Base-by-base conservation (phyloP, 192 early-diverging fungal species). In the Allomyces arbusculus region DNA sequence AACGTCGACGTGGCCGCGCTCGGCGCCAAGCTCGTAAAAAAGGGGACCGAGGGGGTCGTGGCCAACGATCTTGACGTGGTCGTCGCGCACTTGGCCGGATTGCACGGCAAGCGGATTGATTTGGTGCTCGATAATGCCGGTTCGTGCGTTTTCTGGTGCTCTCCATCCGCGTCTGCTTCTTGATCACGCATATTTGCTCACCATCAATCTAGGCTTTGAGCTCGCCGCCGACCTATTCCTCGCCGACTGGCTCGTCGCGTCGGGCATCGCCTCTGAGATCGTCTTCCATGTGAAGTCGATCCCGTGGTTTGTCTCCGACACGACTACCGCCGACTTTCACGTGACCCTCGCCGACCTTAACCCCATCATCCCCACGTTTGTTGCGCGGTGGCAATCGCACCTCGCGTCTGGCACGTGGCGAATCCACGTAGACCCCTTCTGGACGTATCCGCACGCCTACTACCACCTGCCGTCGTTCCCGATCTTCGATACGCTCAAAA, bases 281-380 rank as follows among this genome's bases (percentile, higher is more conserved):
- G 79, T 87, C 23, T 91, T 96, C 71, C 89, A 96, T 69, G 76
- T 81, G 65, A 98, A 98, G 71, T 71, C 75, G 19, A 83, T 91
- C 64, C 94, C 94, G 24, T 98, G 95, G 95, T 98, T 94, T 68
- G 95, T 98, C 24, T 91, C 89, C 0, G 95, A 98, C 70, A 88
- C 89, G n/a, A 90, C 89, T 26, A 77, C 78, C 3, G 66, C 69
- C 3, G 95, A 98, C 68, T 87, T 98, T 62, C 75, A 87, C 44
- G 88, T 61, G 64, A 58, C 68, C 25, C 62, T 71, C 0, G 43
- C 67, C 10, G 68, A 58, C 0, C 71, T 82, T 61, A 72, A 76
- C 67, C 71, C 67, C 1, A 75, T 73, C 26, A 70, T 90, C 16
- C 71, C 74, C 43, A 66, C 67, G 6, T 68, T 92, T 66, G 85